Conservation (phyloP, 2,329 filamentous ascomycete species). For the Aspergillus udagawae region DNA sequence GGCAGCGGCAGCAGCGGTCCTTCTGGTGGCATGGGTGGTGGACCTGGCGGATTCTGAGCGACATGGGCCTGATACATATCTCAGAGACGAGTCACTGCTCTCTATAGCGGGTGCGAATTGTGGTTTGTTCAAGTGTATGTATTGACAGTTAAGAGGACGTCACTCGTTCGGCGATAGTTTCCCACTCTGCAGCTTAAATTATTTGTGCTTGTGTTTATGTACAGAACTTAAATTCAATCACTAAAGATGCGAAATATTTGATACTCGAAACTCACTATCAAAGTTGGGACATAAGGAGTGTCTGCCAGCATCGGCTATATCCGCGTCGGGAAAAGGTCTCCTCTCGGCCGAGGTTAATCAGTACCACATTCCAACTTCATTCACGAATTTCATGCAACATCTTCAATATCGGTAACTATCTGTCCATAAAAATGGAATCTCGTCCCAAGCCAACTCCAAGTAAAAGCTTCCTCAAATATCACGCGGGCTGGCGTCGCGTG, state of each 20-base stretch:
- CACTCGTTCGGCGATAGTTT: neutral
- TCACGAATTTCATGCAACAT: neutral
- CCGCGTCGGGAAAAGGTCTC: neutral
- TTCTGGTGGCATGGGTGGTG: neutral
- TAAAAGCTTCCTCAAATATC: conserved; percentile 13
- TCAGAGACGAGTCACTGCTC: neutral
- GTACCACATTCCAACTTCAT: neutral
- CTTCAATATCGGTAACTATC: neutral
- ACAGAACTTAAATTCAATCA: neutral
- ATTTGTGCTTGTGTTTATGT: neutral
- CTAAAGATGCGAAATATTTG: neutral
- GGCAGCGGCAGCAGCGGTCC: too few relatives aligned
- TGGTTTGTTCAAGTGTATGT: neutral
- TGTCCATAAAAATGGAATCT: neutral
- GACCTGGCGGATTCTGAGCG: neutral
- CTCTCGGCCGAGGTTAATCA: conserved; percentile 5
- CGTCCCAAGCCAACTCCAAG: neutral
- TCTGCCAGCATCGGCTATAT: neutral
- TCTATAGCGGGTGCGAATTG: neutral
- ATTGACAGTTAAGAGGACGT: neutral
- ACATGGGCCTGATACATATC: neutral
- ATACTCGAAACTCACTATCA: neutral
- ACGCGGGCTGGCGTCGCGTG: conserved; percentile 35
- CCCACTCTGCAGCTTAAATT: neutral
- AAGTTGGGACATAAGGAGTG: neutral